Evolutionary conservation across 306 rosid species (phyloP).

Genomic region (Styphnolobium japonicum): DNA sequence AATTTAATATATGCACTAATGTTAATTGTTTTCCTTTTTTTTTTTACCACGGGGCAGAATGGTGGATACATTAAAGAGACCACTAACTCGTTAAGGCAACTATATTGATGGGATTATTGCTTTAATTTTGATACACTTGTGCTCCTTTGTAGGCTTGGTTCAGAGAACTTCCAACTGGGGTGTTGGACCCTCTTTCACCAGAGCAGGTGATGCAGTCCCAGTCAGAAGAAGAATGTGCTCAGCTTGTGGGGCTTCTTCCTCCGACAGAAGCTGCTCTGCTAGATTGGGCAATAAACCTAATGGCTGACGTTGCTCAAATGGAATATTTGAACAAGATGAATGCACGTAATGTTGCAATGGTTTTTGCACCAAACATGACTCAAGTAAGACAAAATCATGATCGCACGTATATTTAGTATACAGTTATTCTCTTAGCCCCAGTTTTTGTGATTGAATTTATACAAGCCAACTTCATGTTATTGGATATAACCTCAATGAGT

Average conservation of each 20-base stretch:
- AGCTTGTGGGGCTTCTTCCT: slow-evolving; percentile 80
- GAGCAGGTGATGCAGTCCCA: slow-evolving; percentile 97
- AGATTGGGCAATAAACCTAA: slow-evolving; percentile 93
- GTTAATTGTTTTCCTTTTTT: slow-evolving; percentile 17
- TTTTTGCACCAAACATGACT: slow-evolving; percentile 98
- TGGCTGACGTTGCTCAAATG: slow-evolving; percentile 93
- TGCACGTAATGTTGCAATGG: slow-evolving; percentile 97
- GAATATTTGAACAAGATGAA: slow-evolving; percentile 96
- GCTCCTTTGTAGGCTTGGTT: slow-evolving; percentile 82
- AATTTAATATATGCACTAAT: slow-evolving; percentile 4
- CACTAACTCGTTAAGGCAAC: slow-evolving; percentile 15
- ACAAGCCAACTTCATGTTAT: background rate
- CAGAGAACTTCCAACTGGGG: slow-evolving; percentile 87
- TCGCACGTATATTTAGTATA: background rate
- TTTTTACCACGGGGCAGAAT: background rate
- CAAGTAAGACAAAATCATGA: slow-evolving; percentile 60
- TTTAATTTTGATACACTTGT: slow-evolving; percentile 23
- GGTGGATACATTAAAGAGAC: slow-evolving; percentile 12
- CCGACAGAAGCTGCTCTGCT: slow-evolving; percentile 84
- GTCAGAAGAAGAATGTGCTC: slow-evolving; percentile 86
- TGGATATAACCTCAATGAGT: background rate
- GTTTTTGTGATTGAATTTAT: slow-evolving; percentile 14
- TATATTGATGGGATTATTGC: background rate
- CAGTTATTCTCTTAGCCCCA: background rate
- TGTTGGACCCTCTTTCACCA: slow-evolving; percentile 87